These are phyloP conservation scores for Colletotrichum melonis DNA, from an alignment of 2,329 filamentous ascomycete species.

Conservation along the genomic window DNA sequence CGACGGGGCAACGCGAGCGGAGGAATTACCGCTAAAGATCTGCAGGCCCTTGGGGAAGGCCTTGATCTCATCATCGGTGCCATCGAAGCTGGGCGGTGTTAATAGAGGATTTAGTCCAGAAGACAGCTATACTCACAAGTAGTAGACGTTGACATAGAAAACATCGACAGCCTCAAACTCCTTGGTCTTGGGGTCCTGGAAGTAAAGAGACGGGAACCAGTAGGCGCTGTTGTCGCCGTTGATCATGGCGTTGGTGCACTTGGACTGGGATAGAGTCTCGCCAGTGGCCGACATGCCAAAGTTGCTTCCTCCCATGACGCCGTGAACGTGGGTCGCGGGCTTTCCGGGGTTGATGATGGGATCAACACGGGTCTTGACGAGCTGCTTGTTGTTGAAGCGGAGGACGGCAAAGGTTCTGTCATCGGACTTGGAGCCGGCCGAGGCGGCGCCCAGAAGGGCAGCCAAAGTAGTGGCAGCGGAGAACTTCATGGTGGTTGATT, in stretches of 20 bases:
- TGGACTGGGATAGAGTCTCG: slow-evolving; percentile 67
- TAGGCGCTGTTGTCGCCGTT: slow-evolving; percentile 79
- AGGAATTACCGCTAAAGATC: slow-evolving; percentile 76
- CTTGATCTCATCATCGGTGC: slow-evolving; percentile 72
- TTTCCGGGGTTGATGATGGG: slow-evolving; percentile 74
- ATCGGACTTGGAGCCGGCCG: slow-evolving; percentile 53
- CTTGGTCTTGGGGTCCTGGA: slow-evolving; percentile 70
- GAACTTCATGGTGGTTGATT: slow-evolving; percentile 48
- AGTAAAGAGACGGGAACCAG: slow-evolving; percentile 81
- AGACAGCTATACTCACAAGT: slow-evolving; percentile 63
- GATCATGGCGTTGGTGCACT: slow-evolving; percentile 78
- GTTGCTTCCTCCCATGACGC: slow-evolving; percentile 76
- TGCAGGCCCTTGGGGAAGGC: slow-evolving; percentile 78
- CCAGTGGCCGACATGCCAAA: slow-evolving; percentile 74
- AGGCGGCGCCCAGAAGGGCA: slow-evolving; percentile 51
- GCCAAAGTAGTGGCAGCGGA: slow-evolving; percentile 44
- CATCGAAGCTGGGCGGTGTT: slow-evolving; percentile 62
- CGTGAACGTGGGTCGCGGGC: slow-evolving; percentile 73
- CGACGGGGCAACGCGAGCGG: slow-evolving; percentile 65
- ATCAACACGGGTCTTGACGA: slow-evolving; percentile 72
- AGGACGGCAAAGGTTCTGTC: slow-evolving; percentile 73
- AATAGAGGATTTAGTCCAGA: slow-evolving; percentile 32
- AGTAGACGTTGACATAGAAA: slow-evolving; percentile 82
- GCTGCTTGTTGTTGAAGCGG: slow-evolving; percentile 74
- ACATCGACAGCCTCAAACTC: slow-evolving; percentile 74